Evolutionary conservation across 768 basidiomycete genomes (phyloP).

Genomic region (Lanmaoa rubissima): DNA sequence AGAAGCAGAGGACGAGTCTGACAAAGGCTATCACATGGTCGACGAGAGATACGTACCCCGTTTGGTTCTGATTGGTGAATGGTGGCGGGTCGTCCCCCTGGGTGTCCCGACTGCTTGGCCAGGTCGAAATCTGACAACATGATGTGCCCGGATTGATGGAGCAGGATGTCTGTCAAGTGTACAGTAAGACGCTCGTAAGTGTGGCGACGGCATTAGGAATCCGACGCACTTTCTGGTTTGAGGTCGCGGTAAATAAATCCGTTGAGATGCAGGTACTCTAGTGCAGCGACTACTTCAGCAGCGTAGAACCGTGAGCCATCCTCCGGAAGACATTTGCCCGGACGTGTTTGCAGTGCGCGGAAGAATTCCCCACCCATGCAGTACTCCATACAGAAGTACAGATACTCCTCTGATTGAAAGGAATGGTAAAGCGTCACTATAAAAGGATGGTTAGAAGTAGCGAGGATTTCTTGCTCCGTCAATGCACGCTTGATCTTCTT

Average conservation of each 20-base stretch:
- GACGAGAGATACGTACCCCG: conserved; percentile 57
- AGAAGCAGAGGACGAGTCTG: conserved; percentile 9
- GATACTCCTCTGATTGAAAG: conserved; percentile 96
- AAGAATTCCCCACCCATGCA: conserved; percentile 99
- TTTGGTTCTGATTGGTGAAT: conserved; percentile 84
- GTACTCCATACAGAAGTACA: conserved; percentile 99
- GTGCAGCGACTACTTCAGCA: conserved; percentile 94
- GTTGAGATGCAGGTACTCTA: conserved; percentile 99
- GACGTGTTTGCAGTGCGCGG: conserved; percentile 91
- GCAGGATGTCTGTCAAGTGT: conserved; percentile 74
- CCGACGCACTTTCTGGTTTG: conserved; percentile 93
- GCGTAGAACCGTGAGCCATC: conserved; percentile 97
- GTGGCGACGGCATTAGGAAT: conserved; percentile 10
- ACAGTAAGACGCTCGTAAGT: neutral
- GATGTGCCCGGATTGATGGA: conserved; percentile 98
- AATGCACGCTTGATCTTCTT: conserved; percentile 99
- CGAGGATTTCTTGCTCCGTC: conserved; percentile 98
- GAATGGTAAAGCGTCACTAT: conserved; percentile 99
- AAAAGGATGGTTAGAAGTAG: conserved; percentile 98
- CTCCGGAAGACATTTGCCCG: conserved; percentile 95
- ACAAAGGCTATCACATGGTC: conserved; percentile 4
- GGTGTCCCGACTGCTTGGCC: conserved; percentile 90
- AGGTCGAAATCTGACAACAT: conserved; percentile 99
- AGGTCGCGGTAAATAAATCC: conserved; percentile 99
- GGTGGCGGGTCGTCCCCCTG: conserved; percentile 80